Evolutionary conservation across 2,329 filamentous ascomycete species (phyloP).

Genomic region (Aschersonia sp.): DNA sequence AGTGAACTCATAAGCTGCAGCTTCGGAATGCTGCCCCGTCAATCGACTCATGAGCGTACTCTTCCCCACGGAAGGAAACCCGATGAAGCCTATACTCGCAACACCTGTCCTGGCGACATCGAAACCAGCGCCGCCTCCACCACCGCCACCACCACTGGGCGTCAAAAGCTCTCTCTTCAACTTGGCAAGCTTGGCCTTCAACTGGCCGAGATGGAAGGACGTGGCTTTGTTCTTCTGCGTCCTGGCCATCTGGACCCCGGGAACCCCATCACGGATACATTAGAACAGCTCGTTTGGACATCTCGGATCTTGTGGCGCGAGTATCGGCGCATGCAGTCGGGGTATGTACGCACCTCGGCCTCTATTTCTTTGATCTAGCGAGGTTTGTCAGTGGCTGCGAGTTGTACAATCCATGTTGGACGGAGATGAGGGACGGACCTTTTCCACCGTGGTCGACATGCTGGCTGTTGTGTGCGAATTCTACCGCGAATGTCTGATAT

Average conservation of each 20-base stretch:
- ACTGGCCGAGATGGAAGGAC: constrained; percentile 83
- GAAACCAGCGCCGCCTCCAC: constrained; percentile 78
- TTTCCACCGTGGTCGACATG: constrained; percentile 97
- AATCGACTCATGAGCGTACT: constrained; percentile 92
- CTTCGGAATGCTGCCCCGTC: constrained; percentile 95
- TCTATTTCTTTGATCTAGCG: constrained; percentile 87
- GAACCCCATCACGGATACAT: no score
- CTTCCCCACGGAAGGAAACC: constrained; percentile 96
- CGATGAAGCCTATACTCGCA: constrained; percentile 93
- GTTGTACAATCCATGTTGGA: no score
- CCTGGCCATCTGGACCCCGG: constrained; percentile 59
- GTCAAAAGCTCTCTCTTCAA: constrained; percentile 91
- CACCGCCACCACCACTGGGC: constrained; percentile 60
- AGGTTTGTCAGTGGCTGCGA: not conserved
- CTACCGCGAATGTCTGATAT: not conserved
- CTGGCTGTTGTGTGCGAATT: constrained; percentile 22
- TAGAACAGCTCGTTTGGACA: no score
- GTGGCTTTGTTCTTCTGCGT: constrained; percentile 98
- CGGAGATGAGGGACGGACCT: constrained; percentile 35
- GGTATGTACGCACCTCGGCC: constrained; percentile 56
- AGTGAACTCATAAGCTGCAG: constrained; percentile 95
- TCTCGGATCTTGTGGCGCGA: not conserved
- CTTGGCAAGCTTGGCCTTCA: constrained; percentile 97
- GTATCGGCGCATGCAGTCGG: no score
- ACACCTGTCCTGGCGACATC: constrained; percentile 97